Evolutionary conservation across 768 basidiomycete species (phyloP), one percentile per base, ranked within the genome.

Genomic region (Suillus americanus): DNA sequence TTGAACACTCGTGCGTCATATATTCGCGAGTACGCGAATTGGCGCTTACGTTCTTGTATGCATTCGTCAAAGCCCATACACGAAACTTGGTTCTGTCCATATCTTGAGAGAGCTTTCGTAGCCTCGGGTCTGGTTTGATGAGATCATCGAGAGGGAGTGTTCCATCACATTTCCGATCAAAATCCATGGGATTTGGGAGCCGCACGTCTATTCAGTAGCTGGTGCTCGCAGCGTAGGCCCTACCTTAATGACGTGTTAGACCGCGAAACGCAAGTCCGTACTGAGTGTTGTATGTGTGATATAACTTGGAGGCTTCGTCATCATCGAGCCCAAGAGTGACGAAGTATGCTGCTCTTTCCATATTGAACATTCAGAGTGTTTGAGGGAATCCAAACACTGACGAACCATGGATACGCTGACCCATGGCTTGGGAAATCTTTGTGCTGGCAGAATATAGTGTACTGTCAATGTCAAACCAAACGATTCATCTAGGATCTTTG

Each of bases 51-150:
- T 85, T 80, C 62, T 82, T 81, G 73, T 94, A 94, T 13, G 94
- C 94, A 71, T 95, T 95, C 4, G 94, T 95, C 50, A 95, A 76
- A 3, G 85, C 92, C 93, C 93, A 95, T 5, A 95, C 87, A n/a
- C 86, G 84, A 10, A 82, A 85, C 73, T 91, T 94, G 35, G 80
- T 82, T 55, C 88, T 85, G 71, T 95, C 91, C 37, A 95, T 86
- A 71, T 95, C 91, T 73, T 89, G 78, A 60, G 95, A 82, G 7
- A 95, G 82, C 69, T 87, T 83, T 25, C 87, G 85, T 12, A 90
- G 73, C 8, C 67, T 70, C 8, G 88, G 85, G 71, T 90, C 79
- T 37, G 88, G 90, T 35, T 82, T 80, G 66, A 95, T 87, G 79
- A 91, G 88, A 3, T 88, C 82, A 71, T 95, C 94, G 8, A 95